Evolutionary conservation across 2,329 filamentous ascomycete genomes (phyloP).

Genomic region (Chaetothyriales sp.): DNA sequence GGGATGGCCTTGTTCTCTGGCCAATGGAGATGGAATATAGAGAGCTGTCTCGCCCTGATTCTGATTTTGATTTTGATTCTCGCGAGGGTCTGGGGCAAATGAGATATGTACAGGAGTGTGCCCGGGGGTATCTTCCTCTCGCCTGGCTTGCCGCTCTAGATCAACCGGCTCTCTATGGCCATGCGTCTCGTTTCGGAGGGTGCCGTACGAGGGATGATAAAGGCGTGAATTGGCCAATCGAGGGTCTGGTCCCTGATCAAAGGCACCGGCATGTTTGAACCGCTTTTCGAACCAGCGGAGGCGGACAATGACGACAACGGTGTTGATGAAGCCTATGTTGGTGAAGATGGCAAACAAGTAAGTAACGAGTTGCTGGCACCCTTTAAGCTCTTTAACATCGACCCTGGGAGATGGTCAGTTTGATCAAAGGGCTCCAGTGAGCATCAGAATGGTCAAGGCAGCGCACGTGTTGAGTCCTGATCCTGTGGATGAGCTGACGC

Average conservation of each 20-base stretch:
- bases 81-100: not conserved
- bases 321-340: conserved; percentile 37
- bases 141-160: no score
- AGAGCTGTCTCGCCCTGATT: not conserved
- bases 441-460: not conserved
- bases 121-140: not conserved
- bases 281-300: conserved; percentile 36
- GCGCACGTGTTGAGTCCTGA: conserved; percentile 37
- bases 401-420: conserved; percentile 23
- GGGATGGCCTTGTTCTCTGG: conserved; percentile 1
- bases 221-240: no score
- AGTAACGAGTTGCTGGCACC: conserved; percentile 38
- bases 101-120: not conserved
- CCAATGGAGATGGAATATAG: conserved; percentile 1
- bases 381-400: conserved; percentile 34
- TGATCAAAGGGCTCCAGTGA: not conserved
- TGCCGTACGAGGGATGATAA: no score
- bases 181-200: no score
- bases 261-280: conserved; percentile 24
- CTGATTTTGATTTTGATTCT: not conserved
- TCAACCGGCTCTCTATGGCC: no score
- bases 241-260: not conserved
- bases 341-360: conserved; percentile 37
- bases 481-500: conserved; percentile 35
- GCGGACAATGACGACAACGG: conserved; percentile 33